Percentiles rank a stretch among this genome's conserved stretches.
Evolutionary conservation across 305 asterid genomes (phyloP).

Genomic region (Fraxinus floribunda): DNA sequence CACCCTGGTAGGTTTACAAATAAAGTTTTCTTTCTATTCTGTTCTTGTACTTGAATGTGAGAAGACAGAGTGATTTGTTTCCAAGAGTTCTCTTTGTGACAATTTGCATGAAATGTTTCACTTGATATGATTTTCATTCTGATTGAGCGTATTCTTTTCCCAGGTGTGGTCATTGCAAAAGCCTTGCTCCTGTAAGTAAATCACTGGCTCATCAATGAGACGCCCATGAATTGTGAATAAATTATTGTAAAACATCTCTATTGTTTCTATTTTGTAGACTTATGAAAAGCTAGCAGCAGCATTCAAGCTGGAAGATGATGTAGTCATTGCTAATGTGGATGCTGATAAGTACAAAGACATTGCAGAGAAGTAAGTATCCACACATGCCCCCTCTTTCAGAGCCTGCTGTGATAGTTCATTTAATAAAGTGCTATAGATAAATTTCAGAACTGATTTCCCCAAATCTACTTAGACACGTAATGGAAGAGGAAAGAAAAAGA

Average conservation of each 20-base stretch:
- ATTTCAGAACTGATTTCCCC: neutral
- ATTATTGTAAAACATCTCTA: constrained; percentile 12
- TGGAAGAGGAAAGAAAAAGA: neutral
- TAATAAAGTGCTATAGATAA: neutral
- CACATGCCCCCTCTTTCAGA: neutral
- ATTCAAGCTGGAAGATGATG: constrained; percentile 66
- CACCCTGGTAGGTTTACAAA: constrained; percentile 69
- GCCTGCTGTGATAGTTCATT: constrained; percentile 1
- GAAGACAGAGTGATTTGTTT: neutral
- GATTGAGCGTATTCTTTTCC: constrained; percentile 18
- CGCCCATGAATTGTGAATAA: constrained; percentile 8
- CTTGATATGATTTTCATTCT: neutral
- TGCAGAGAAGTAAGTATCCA: constrained; percentile 66
- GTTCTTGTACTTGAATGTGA: constrained; percentile 1
- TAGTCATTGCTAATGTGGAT: constrained; percentile 82
- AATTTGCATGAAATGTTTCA: neutral
- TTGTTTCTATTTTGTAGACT: constrained; percentile 33
- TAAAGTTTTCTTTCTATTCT: neutral
- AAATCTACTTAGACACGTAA: neutral
- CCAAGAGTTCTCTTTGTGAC: neutral
- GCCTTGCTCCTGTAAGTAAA: constrained; percentile 91
- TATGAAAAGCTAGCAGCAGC: constrained; percentile 85
- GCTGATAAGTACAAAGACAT: constrained; percentile 80
- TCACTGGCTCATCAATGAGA: constrained; percentile 16
- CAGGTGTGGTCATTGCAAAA: constrained; percentile 98